Base-by-base conservation (phyloP, 2,329 filamentous ascomycete genomes). In the Fusarium camptoceras region DNA sequence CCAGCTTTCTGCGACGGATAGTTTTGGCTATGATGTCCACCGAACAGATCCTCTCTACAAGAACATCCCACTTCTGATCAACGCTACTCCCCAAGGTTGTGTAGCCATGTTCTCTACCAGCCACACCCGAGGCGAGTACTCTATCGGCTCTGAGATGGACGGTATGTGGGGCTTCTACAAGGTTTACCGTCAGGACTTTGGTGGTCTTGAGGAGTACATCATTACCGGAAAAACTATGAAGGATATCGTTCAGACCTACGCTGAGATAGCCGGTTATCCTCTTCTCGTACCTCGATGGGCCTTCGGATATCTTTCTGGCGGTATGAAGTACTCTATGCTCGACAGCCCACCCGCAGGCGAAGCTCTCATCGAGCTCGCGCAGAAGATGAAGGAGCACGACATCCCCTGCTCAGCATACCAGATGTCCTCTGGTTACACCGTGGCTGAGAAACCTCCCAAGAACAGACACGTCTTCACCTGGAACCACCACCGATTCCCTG, bases 141-240 rank as follows among this genome's bases (percentile, higher is more conserved):
- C 86, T 11, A 83, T 93, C 10, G 91, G 91, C 4, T 88, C 88
- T 2, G 91, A 93, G 77, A 90, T 93, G 78, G 91, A 94, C 74
- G 91, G 91, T 28, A 86, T 93, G 80, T 93, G 91, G 90, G 91
- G 91, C 1, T 87, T 86, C 60, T 93, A 89, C 85, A 93, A 93
- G 76, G 89, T 92, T 22, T 92, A 92, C 73, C 86, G 91, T 10
- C 91, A 93, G 77, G 89, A 91, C 64, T 86, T 90, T 67, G 91
- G 91, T 24, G 91, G 91, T 0, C 81, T 93, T 1, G 91, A 93
- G 75, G 87, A 92, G 78, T 93, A 92, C 70, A 81, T 89, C 24
- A 87, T 93, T 49, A 83, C 92, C 2, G 91, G 91, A 15, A 84
- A 84, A 71, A 92, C 89, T 0, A 79, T 92, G 6, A 84, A 87